A percentile compares a stretch with the other conserved stretches of the same genome.
Conservation (phyloP, 805 yeast species). For the Hanseniaspora occidentalis region DNA sequence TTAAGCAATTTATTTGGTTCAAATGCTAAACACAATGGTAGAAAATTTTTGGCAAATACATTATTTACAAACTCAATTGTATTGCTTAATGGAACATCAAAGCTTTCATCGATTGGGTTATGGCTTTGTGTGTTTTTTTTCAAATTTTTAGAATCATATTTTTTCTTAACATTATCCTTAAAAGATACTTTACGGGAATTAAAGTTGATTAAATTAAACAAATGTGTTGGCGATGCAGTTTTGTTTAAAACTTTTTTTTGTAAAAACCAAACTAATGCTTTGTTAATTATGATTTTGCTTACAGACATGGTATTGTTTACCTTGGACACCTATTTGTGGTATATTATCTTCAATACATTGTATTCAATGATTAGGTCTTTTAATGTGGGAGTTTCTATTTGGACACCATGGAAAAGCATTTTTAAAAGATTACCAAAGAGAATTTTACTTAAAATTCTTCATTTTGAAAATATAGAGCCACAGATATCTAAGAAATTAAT, state of each 20-base stretch:
- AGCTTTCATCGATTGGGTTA: conserved; percentile 65
- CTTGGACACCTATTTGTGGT: conserved; percentile 99
- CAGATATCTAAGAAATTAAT: conserved; percentile 98
- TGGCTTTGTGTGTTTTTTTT: conserved; percentile 70
- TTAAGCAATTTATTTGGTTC: conserved; percentile 33
- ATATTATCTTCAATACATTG: conserved; percentile 85
- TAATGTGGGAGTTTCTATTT: conserved; percentile 95
- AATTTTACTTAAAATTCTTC: conserved; percentile 87
- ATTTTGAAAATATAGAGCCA: too few species aligned
- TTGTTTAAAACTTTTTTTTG: conserved; percentile 39
- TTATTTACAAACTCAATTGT: conserved; percentile 49
- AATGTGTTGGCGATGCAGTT: conserved; percentile 86
- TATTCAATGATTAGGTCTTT: conserved; percentile 96
- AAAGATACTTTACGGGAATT: conserved; percentile 84
- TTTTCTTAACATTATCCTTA: conserved; percentile 74
- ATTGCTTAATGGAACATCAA: conserved; percentile 32
- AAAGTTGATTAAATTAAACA: conserved; percentile 69
- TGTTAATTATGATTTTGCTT: conserved; percentile 81
- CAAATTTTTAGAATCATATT: conserved; percentile 82
- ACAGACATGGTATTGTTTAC: conserved; percentile 93
- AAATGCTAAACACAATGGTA: conserved; percentile 13
- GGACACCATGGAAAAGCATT: conserved; percentile 99
- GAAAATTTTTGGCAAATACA: conserved; percentile 57
- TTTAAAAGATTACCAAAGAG: conserved; percentile 97
- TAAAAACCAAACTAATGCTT: conserved; percentile 75